Conservation (phyloP, 495 filamentous ascomycete species). For the Physcia stellaris region DNA sequence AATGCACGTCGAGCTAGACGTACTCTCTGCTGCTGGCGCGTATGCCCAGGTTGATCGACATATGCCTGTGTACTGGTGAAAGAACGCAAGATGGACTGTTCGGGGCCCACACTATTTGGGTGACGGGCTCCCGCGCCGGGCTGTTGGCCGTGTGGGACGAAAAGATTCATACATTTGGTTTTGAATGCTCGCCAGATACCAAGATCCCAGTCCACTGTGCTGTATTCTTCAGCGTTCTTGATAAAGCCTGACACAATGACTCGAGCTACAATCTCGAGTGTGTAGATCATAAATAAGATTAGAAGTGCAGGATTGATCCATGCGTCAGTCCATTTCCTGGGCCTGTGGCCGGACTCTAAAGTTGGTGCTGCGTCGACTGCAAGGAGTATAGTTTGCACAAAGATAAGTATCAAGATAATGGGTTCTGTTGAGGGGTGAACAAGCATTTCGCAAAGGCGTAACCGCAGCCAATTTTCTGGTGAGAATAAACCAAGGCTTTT, state of each 20-base stretch:
- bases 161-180: constrained; percentile 61
- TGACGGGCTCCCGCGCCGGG: constrained; percentile 36
- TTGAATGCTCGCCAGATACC: constrained; percentile 59
- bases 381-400: constrained; percentile 76
- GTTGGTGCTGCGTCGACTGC: constrained; percentile 64
- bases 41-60: constrained; percentile 41
- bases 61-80: constrained; percentile 63
- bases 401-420: constrained; percentile 70
- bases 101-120: constrained; percentile 18
- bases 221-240: constrained; percentile 76
- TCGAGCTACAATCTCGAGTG: constrained; percentile 66
- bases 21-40: constrained; percentile 67
- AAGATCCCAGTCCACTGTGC: constrained; percentile 57
- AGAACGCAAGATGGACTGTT: constrained; percentile 64
- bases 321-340: constrained; percentile 47
- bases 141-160: constrained; percentile 62
- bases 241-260: constrained; percentile 87
- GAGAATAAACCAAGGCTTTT: constrained; percentile 76
- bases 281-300: constrained; percentile 79
- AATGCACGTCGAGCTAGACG: constrained; percentile 85
- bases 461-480: constrained; percentile 59
- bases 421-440: constrained; percentile 82
- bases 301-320: constrained; percentile 70
- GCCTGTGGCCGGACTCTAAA: constrained; percentile 41
- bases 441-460: constrained; percentile 71